phyloP scores from a whole-genome alignment of 2,329 filamentous ascomycete genomes.

The Aspergillus japonicus region DNA sequence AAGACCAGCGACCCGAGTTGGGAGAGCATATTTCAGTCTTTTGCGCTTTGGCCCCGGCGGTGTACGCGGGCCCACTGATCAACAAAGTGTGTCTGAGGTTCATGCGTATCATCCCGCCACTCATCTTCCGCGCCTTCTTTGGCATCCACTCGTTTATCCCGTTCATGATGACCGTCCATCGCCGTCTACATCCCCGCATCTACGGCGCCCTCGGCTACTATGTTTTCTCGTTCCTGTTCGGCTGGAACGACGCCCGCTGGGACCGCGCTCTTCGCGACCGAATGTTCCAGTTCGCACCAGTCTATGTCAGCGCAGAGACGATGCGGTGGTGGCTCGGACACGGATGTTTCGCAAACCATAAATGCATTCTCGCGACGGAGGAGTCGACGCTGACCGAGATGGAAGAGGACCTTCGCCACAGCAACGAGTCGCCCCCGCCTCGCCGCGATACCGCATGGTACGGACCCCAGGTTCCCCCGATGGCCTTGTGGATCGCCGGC shows the following conservation, averaged over 20 bases:
- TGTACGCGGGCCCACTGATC: constrained; percentile 83
- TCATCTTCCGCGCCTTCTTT: constrained; percentile 76
- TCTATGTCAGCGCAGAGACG: constrained; percentile 83
- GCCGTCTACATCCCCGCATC: constrained; percentile 60
- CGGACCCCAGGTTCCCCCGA: constrained; percentile 71
- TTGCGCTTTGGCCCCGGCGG: constrained; percentile 85
- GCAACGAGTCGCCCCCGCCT: constrained; percentile 12
- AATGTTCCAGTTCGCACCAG: constrained; percentile 89
- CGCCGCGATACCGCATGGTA: constrained; percentile 69
- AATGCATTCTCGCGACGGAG: constrained; percentile 79
- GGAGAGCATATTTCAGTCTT: constrained; percentile 83
- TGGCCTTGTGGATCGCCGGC: constrained; percentile 86
- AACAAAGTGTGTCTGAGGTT: constrained; percentile 89
- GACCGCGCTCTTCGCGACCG: constrained; percentile 74
- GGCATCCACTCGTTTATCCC: constrained; percentile 93
- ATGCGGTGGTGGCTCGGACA: constrained; percentile 96
- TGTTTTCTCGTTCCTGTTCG: constrained; percentile 85
- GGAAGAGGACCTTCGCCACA: constrained; percentile 35
- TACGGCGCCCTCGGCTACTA: constrained; percentile 84
- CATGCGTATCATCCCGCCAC: constrained; percentile 75
- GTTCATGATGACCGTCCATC: constrained; percentile 84
- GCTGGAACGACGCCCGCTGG: constrained; percentile 84
- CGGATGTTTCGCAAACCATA: constrained; percentile 80
- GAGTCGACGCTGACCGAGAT: constrained; percentile 67
- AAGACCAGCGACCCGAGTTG: constrained; percentile 82